Evolutionary conservation across 352 stramenopile species (phyloP).

Genomic region (Globisporangium ultimum): DNA sequence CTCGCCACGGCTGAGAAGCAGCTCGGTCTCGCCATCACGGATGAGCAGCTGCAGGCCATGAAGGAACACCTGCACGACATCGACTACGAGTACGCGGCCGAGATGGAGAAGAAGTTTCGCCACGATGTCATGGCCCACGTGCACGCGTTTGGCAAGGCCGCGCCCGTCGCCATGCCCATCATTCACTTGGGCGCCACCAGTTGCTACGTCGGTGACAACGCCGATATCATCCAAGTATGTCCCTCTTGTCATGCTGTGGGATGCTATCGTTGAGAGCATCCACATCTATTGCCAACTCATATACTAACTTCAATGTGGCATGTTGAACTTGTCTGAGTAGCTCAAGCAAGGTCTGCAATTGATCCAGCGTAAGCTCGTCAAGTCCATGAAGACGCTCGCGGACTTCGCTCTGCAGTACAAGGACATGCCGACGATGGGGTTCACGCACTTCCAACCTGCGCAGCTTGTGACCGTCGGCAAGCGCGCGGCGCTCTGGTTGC

Average conservation of each 20-base stretch:
- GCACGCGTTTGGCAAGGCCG: conserved; percentile 96
- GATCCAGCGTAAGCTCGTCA: conserved; percentile 96
- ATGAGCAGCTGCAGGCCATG: conserved; percentile 98
- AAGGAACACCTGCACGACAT: conserved; percentile 94
- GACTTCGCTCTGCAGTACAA: conserved; percentile 95
- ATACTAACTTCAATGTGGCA: conserved; percentile 5
- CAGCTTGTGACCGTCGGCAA: conserved; percentile 99
- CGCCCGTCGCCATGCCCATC: conserved; percentile 96
- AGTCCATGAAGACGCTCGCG: conserved; percentile 94
- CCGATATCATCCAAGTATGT: conserved; percentile 94
- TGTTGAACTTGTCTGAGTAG: conserved; percentile 12
- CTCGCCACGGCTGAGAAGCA: conserved; percentile 97
- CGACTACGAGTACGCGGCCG: conserved; percentile 96
- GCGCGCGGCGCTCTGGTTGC: conserved; percentile 96
- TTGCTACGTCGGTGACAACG: conserved; percentile 99
- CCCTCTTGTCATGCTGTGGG: neutral
- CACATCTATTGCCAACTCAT: neutral
- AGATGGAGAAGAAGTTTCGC: conserved; percentile 98
- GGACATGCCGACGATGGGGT: conserved; percentile 97
- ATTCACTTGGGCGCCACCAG: conserved; percentile 98
- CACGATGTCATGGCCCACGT: conserved; percentile 99
- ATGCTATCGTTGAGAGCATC: no score
- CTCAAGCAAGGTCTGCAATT: conserved; percentile 95
- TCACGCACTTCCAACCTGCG: conserved; percentile 99
- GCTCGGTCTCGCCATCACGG: conserved; percentile 95